phyloP scores from a whole-genome alignment of 768 basidiomycete genomes.

The Roridomyces roridus region DNA sequence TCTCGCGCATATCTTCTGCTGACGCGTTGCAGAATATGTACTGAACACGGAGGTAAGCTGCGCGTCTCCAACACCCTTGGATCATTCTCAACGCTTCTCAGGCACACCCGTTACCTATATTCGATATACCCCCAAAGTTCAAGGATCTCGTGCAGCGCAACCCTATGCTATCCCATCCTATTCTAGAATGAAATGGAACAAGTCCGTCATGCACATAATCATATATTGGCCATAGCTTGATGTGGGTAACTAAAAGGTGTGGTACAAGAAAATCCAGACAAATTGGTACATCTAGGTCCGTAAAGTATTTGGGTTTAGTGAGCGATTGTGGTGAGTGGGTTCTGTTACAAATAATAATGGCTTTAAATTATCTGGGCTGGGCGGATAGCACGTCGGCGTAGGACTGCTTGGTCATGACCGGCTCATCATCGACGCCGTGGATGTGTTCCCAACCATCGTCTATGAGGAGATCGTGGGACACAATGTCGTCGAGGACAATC shows the following conservation, averaged over 20 bases:
- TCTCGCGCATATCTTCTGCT: background rate
- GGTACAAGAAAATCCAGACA: constrained; percentile 22
- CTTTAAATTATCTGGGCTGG: constrained; percentile 20
- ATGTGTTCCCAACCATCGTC: constrained; percentile 71
- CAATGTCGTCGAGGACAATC: constrained; percentile 61
- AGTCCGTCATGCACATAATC: constrained; percentile 17
- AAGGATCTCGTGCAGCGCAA: background rate
- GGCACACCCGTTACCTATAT: constrained; percentile 27
- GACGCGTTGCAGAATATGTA: constrained; percentile 19
- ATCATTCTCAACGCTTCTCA: background rate
- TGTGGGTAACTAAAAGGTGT: constrained; percentile 10
- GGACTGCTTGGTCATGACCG: constrained; percentile 31
- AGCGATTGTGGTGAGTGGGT: constrained; percentile 12
- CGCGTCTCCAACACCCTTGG: background rate
- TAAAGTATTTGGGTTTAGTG: constrained; percentile 21
- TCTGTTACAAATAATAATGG: constrained; percentile 9
- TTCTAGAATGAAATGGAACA: no score
- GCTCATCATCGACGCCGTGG: constrained; percentile 43
- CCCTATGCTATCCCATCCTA: no score
- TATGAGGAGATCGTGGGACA: constrained; percentile 42
- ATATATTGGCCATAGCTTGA: constrained; percentile 8
- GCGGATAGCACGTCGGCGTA: constrained; percentile 46
- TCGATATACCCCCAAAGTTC: constrained; percentile 15
- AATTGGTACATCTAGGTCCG: constrained; percentile 25
- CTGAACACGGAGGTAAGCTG: constrained; percentile 25